These are phyloP conservation scores for Daldinia concentrica DNA, from an alignment of 495 filamentous ascomycete species.

Conservation along the genomic window DNA sequence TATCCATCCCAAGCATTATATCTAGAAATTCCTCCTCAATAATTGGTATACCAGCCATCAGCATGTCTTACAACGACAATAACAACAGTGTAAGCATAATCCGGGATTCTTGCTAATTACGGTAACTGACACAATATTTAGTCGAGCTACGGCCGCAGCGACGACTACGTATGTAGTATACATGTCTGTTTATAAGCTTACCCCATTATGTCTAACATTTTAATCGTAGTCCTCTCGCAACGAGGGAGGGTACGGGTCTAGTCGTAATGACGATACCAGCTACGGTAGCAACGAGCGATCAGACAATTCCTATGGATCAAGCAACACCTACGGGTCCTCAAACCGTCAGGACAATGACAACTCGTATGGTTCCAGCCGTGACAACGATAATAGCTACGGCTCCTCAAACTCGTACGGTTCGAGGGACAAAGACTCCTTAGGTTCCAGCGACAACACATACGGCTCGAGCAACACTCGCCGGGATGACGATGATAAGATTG, in stretches of 20 bases:
- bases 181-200: not conserved
- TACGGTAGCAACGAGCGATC: not conserved
- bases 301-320: constrained; percentile 17
- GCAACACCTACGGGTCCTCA: constrained; percentile 22
- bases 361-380: constrained; percentile 14
- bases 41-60: constrained; percentile 17
- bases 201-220: not conserved
- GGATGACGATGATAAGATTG: not conserved
- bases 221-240: constrained; percentile 5
- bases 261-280: not conserved
- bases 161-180: constrained; percentile 11
- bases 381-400: constrained; percentile 21
- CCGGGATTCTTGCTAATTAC: not conserved
- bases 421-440: constrained; percentile 26
- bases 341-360: constrained; percentile 40
- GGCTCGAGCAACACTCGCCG: constrained; percentile 38
- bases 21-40: not conserved
- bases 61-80: constrained; percentile 47
- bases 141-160: constrained; percentile 35
- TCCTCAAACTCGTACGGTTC: constrained; percentile 33
- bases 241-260: constrained; percentile 3
- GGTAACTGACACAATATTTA: constrained; percentile 24
- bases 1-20: not conserved
- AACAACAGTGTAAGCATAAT: constrained; percentile 28
- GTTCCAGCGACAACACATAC: constrained; percentile 34